Base-by-base conservation (phyloP, 768 basidiomycete genomes). In the Calvatia gigantea region DNA sequence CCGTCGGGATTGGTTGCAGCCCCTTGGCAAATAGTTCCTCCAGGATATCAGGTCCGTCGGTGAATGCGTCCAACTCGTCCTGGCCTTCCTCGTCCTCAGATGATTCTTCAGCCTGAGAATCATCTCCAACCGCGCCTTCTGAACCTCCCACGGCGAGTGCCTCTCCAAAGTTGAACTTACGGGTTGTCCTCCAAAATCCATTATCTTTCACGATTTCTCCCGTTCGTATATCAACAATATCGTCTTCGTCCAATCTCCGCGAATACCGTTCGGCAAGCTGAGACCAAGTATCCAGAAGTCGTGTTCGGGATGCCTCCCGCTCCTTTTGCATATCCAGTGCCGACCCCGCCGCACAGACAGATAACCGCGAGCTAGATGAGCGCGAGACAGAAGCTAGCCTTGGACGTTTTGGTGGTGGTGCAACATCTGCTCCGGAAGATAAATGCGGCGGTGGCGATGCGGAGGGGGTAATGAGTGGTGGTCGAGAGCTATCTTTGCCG, bases 171-270 rank as follows among this genome's bases (percentile, higher is more conserved):
- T 74, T 66, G 60, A 74, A 76, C 32, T 69, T 73, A 46, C 68
- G 67, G 21, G 69, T 63, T 14, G 74, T 68, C 43, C 81, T 78
- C 38, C 88, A 70, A 3, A 88, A 78, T 1, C 90, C 90, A 56
- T 87, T 80, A 66, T 92, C 87, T 62, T 81, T 83, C 56, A 89
- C 72, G 38, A 92, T 74, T 58, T 79, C 67, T 9, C 76, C 79
- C 9, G 81, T 83, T 52, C 74, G 71, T 2, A 93, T 70, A 63
- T 91, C 86, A 29, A 92, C 75, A 43, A 91, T 85, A 66, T 93
- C 90, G 67, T 92, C 90, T 63, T 91, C 85, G 60, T 89, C 87
- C 35, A 89, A 70, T 41, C 78, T 76, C 48, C 81, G 77, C 31
- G 79, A 76, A 64, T 91, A 87, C 23, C 87, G 80, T 45, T 86